Percentiles rank a stretch among this genome's conserved stretches.
phyloP scores from a whole-genome alignment of 345 rosid genomes.

The Eucalyptus viminalis region DNA sequence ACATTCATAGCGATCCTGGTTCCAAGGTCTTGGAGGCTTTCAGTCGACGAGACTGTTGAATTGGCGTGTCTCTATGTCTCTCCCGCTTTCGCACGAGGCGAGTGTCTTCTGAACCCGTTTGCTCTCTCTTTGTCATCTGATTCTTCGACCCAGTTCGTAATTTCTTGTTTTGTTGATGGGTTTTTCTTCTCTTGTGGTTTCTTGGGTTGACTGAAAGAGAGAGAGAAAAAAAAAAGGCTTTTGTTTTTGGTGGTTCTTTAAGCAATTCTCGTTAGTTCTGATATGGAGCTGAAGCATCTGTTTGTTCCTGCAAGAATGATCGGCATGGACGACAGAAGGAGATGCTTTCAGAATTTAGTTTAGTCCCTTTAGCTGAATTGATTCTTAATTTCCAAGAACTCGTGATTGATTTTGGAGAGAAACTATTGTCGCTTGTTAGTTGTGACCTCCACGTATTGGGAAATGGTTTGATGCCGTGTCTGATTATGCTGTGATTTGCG shows the following conservation, averaged over 20 bases:
- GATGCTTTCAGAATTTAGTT: background rate
- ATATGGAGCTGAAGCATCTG: background rate
- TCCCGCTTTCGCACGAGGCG: background rate
- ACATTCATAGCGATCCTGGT: background rate
- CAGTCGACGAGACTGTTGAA: background rate
- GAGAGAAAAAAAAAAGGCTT: background rate
- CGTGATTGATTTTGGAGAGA: background rate
- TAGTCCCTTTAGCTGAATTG: background rate
- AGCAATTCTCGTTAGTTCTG: background rate
- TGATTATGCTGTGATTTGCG: background rate
- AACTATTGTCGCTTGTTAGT: background rate
- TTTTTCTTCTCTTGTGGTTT: background rate
- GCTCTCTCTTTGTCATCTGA: background rate
- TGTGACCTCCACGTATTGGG: background rate
- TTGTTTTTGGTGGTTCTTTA: background rate
- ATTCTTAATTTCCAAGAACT: background rate
- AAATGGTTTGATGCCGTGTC: background rate
- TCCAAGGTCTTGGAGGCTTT: background rate
- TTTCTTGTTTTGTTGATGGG: background rate
- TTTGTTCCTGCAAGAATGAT: background rate
- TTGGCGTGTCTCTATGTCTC: background rate
- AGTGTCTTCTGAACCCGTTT: background rate
- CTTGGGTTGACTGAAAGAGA: background rate
- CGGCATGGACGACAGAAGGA: background rate
- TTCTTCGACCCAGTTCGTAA: background rate